phyloP scores from a whole-genome alignment of 257 asterid species.

The Solanum peruvianum region DNA sequence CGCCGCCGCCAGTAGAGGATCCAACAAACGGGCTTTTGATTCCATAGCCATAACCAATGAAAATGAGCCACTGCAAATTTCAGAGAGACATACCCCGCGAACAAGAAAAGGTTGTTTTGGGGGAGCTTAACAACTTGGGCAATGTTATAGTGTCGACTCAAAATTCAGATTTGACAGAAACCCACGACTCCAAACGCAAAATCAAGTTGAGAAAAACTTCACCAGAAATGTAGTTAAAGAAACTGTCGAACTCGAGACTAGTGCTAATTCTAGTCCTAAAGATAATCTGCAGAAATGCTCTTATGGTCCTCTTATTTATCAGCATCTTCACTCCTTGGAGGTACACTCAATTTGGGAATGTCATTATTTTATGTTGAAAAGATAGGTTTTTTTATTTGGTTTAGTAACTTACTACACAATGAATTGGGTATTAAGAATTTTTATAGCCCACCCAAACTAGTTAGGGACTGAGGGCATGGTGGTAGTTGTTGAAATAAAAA shows the following conservation, averaged over 20 bases:
- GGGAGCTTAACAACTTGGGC: conserved; percentile 48
- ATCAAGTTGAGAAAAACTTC: conserved; percentile 3
- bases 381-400: background rate
- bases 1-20: background rate
- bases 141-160: background rate
- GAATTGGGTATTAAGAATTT: background rate
- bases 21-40: conserved; percentile 29
- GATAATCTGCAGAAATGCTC: conserved; percentile 20
- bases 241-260: background rate
- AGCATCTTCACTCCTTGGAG: conserved; percentile 63
- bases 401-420: background rate
- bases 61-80: background rate
- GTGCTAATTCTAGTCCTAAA: conserved; percentile 18
- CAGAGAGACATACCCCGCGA: conserved; percentile 1
- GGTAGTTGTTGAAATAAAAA: background rate
- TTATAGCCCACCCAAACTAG: background rate
- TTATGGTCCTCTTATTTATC: conserved; percentile 48
- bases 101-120: conserved; percentile 52
- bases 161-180: conserved; percentile 2
- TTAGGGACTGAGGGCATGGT: background rate
- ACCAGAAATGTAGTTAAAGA: background rate
- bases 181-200: conserved; percentile 6
- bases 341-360: conserved; percentile 11
- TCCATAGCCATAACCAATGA: conserved; percentile 5
- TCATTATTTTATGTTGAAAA: background rate